Base-by-base conservation (phyloP, 2,329 filamentous ascomycete species). In the Aspergillus sp. region DNA sequence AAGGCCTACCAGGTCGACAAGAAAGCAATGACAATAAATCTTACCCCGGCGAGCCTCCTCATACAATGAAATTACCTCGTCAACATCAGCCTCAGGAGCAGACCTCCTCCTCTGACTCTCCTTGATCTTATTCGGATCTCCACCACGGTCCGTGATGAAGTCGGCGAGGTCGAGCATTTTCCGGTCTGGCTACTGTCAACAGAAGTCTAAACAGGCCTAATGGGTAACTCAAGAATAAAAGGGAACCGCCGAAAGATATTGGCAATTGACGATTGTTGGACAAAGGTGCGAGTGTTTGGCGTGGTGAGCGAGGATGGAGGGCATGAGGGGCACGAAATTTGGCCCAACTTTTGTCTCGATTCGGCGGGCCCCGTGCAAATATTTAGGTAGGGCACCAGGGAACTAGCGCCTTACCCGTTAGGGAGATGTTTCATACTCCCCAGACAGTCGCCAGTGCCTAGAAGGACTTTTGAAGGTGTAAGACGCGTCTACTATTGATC, bases 121-220 rank as follows among this genome's bases (percentile, higher is more conserved):
- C 77, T 91, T 91, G 79, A 99, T 95, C 81, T 89, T 89, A 75
- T 96, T 90, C 17, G 93, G 92, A 80, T 98, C 88, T 70, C 95
- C 95, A 68, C 94, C 95, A 71, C 93, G 91, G 79, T 97, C 92
- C 75, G 86, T 80, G 73, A 94, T 89, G 76, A 94, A 92, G 75
- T 93, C 91, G 69, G 86, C 84, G 59, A 92, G 84, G 81, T 93
- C 91, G 69, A 92, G 84, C 90, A 92, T 92, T 57, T 70, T 78
- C 70, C 60, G 49, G 31, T 54, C 54, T 50, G 53, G 23, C 34
- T 56, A n/a, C 31, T 2, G 28, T 46, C 38, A 6, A 45, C 17
- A 48, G 7, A 41, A 30, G 13, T 17, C 4, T 17, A 25, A 28
- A 11, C 30, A 17, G 19, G 9, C 13, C 7, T 31, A 38, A 13